Evolutionary conservation across 2,329 filamentous ascomycete genomes (phyloP), one percentile per base, ranked within the genome.

Genomic region (Colletotrichum somersetense): DNA sequence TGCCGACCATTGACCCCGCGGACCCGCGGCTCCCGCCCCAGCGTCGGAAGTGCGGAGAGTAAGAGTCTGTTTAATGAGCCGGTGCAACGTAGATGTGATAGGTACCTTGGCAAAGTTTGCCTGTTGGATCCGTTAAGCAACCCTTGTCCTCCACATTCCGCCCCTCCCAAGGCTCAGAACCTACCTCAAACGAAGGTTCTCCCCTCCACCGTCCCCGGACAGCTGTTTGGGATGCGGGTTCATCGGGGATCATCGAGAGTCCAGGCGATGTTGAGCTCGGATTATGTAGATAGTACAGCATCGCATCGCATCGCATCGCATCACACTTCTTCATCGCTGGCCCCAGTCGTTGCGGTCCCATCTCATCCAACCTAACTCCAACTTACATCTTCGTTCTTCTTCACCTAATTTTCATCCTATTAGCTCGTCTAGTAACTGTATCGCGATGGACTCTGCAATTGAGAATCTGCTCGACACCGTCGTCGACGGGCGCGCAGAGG

Each of bases 401-500:
- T 26, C 16, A 20, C 23, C 35, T 23, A 26, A 30, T 2, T 7
- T 23, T 40, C 16, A 46, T 46, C 20, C 26, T 5, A 53, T 7
- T 5, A 20, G 26, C 16, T n/a, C 11, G 14, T 50, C 40, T 5
- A 48, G 14, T 10, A 23, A 42, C 18, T n/a, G 16, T 14, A 48
- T 38, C 55, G n/a, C 30, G 16, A 72, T 72, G 70, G 38, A 72
- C 26, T 26, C 55, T 48, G 46, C 70, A 23, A 42, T 72, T 18
- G 70, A 72, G 48, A 75, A 66, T 38, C 75, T 86, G 16, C 78
- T 81, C 62, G 81, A 81, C 6, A 83, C 85, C 11, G 81, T 83
- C 14, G 81, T 84, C 12, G 84, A 87, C 62, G 82, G 82, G 35
- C 81, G 84, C 61, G 80, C 81, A 14, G 79, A 82, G 58, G 87